Evolutionary conservation across 805 yeast genomes (phyloP).

Genomic region (Candida pini): DNA sequence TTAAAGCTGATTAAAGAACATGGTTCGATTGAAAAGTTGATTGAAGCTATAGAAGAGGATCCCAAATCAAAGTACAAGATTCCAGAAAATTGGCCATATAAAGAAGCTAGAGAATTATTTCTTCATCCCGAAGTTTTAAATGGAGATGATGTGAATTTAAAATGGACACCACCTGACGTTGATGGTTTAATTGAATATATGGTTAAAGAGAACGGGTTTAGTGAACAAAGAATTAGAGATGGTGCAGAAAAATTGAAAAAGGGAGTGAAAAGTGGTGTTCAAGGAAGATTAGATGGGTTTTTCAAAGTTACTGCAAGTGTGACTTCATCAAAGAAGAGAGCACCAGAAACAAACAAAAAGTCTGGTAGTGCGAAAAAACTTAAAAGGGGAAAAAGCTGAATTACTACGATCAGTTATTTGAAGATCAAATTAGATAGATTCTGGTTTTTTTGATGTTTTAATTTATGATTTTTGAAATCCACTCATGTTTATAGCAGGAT

Average conservation of each 20-base stretch:
- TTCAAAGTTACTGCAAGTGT: constrained; percentile 53
- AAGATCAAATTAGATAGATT: constrained; percentile 1
- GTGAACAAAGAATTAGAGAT: constrained; percentile 82
- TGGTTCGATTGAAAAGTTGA: constrained; percentile 71
- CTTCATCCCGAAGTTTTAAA: constrained; percentile 72
- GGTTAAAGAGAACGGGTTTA: constrained; percentile 85
- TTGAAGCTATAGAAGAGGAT: constrained; percentile 53
- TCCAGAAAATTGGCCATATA: constrained; percentile 93
- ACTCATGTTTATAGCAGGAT: no score
- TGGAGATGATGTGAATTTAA: constrained; percentile 57
- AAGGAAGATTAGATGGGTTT: constrained; percentile 89
- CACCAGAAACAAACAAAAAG: constrained; percentile 27
- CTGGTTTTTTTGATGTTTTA: neutral
- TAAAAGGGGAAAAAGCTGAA: constrained; percentile 10
- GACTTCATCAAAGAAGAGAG: constrained; percentile 41
- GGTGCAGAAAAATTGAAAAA: constrained; percentile 85
- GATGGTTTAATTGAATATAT: constrained; percentile 78
- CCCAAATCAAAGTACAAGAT: constrained; percentile 66
- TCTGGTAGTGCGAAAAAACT: constrained; percentile 25
- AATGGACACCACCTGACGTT: constrained; percentile 86
- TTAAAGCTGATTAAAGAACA: constrained; percentile 82
- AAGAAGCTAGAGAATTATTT: constrained; percentile 81
- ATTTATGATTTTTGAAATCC: neutral
- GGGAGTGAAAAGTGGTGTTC: constrained; percentile 78
- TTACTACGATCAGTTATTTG: no score